Evolutionary conservation across 2,329 filamentous ascomycete genomes (phyloP).

Genomic region (Pseudocercospora fijiensis): DNA sequence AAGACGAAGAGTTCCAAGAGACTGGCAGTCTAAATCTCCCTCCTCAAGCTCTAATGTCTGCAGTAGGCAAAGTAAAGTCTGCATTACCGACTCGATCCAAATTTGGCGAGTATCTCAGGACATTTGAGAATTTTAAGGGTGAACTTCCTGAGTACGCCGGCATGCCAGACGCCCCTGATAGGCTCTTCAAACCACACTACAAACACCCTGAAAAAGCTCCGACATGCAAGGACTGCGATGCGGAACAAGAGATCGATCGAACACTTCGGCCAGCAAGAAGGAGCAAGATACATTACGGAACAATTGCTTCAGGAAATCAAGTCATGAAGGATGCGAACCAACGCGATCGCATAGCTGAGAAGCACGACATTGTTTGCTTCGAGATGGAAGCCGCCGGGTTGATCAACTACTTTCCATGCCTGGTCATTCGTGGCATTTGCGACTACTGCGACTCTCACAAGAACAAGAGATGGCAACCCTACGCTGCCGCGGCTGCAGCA

Average conservation of each 20-base stretch:
- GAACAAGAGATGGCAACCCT: conserved; percentile 28
- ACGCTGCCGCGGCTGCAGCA: conserved; percentile 26
- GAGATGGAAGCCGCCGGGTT: conserved; percentile 33
- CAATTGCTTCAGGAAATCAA: conserved; percentile 31
- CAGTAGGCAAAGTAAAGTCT: not conserved
- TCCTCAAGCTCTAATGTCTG: not conserved
- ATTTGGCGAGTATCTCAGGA: not conserved
- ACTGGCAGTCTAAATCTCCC: not conserved
- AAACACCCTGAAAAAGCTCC: no score
- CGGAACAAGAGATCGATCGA: not conserved
- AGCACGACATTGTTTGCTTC: conserved; percentile 25
- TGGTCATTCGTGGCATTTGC: conserved; percentile 28
- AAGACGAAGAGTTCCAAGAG: not conserved
- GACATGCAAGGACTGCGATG: not conserved
- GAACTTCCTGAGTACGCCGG: no score
- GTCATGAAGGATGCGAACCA: conserved; percentile 26
- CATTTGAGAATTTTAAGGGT: no score
- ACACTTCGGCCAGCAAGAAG: not conserved
- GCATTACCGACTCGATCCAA: not conserved
- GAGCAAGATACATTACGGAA: conserved; percentile 26
- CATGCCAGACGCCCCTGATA: no score
- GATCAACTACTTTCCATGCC: conserved; percentile 21
- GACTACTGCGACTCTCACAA: conserved; percentile 30
- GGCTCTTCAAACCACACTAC: no score
- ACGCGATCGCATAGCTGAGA: conserved; percentile 17